phyloP scores from a whole-genome alignment of 2,329 filamentous ascomycete species.

The Shiraia bambusicola region DNA sequence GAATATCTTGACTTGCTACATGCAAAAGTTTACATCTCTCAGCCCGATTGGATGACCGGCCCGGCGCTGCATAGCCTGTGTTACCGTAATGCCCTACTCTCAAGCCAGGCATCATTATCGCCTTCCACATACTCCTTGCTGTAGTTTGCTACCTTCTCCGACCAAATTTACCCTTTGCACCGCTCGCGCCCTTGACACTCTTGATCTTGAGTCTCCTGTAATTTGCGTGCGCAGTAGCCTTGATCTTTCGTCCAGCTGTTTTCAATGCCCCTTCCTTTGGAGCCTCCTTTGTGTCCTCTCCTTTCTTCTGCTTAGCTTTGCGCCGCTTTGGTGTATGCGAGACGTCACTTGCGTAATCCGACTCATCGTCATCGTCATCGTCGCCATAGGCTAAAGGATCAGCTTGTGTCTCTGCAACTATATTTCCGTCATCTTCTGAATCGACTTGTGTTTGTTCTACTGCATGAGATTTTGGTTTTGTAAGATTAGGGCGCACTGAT shows the following conservation, averaged over 20 bases:
- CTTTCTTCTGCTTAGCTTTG: constrained; percentile 23
- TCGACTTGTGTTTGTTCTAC: constrained; percentile 23
- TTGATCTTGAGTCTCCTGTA: constrained; percentile 54
- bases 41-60: constrained; percentile 7
- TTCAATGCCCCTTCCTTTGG: constrained; percentile 36
- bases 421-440: constrained; percentile 45
- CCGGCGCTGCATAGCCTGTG: constrained; percentile 5
- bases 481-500: constrained; percentile 43
- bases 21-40: constrained; percentile 5
- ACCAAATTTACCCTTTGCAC: constrained; percentile 46
- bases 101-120: too few species aligned
- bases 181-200: constrained; percentile 48
- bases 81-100: constrained; percentile 1
- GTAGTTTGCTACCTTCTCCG: constrained; percentile 23
- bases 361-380: constrained; percentile 39
- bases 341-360: constrained; percentile 47
- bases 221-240: constrained; percentile 51
- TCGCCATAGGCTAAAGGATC: constrained; percentile 43
- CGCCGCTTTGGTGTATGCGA: constrained; percentile 38
- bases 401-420: constrained; percentile 36
- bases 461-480: constrained; percentile 48
- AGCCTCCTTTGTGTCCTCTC: constrained; percentile 11
- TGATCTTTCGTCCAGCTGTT: constrained; percentile 48
- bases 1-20: constrained; percentile 2
- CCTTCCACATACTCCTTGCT: not conserved